A percentile compares a stretch with the other conserved stretches of the same genome.
phyloP scores from a whole-genome alignment of 2,329 filamentous ascomycete species.

The Fusarium kyushuense region DNA sequence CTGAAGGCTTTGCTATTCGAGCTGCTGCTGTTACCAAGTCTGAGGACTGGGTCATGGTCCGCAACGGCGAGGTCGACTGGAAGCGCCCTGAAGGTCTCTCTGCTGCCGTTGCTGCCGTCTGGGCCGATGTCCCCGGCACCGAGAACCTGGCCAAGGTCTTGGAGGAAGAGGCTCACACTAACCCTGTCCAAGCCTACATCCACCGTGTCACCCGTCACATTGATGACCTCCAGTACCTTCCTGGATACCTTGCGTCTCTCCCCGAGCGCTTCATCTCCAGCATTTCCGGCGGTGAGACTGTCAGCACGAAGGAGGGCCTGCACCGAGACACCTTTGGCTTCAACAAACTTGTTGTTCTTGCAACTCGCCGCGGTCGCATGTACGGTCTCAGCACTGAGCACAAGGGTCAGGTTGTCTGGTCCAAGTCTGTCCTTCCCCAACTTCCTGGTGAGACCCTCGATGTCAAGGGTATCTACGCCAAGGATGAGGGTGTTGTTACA shows the following conservation, averaged over 20 bases:
- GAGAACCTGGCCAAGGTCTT: conserved; percentile 83
- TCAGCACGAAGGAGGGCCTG: conserved; percentile 60
- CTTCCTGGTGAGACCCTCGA: conserved; percentile 69
- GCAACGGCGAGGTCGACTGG: conserved; percentile 86
- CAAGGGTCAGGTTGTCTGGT: conserved; percentile 82
- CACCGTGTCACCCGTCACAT: conserved; percentile 88
- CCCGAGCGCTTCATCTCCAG: conserved; percentile 76
- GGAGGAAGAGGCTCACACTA: conserved; percentile 87
- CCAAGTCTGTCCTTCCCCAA: conserved; percentile 71
- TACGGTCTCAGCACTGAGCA: conserved; percentile 83
- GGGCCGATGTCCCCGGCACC: conserved; percentile 79
- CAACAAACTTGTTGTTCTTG: conserved; percentile 84
- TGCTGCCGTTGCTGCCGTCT: conserved; percentile 82
- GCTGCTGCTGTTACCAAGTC: conserved; percentile 76
- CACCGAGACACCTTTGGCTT: conserved; percentile 85
- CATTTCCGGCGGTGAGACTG: conserved; percentile 68
- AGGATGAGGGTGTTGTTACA: conserved; percentile 69
- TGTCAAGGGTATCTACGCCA: conserved; percentile 74
- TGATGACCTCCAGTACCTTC: conserved; percentile 80
- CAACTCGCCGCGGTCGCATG: conserved; percentile 81
- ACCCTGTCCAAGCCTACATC: conserved; percentile 82
- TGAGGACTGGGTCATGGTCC: conserved; percentile 84
- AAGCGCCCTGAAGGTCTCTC: conserved; percentile 83
- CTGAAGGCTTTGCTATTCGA: conserved; percentile 79
- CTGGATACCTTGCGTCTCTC: conserved; percentile 76